Conservation (phyloP, 2,329 filamentous ascomycete genomes). For the Penicillium sp. region DNA sequence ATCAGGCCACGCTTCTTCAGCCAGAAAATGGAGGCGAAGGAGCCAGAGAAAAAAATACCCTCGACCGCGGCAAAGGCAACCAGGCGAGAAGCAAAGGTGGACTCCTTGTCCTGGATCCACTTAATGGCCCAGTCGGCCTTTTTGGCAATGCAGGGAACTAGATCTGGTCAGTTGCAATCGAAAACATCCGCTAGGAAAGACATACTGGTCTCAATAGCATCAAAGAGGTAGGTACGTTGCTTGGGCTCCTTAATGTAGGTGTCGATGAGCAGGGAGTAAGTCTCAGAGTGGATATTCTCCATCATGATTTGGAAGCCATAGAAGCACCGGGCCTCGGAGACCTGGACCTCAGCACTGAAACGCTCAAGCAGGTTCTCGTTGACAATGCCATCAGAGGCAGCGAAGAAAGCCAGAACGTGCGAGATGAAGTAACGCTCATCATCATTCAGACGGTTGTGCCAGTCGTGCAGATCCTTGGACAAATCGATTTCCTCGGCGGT, state of each 20-base stretch:
- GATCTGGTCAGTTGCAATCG: slow-evolving; percentile 23
- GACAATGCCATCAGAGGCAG: slow-evolving; percentile 96
- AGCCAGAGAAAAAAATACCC: slow-evolving; percentile 99
- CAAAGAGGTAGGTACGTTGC: slow-evolving; percentile 91
- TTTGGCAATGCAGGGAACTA: slow-evolving; percentile 91
- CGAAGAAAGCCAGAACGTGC: slow-evolving; percentile 97
- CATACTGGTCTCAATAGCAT: slow-evolving; percentile 95
- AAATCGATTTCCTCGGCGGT: slow-evolving; percentile 99
- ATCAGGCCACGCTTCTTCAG: slow-evolving; percentile 99
- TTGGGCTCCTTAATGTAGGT: slow-evolving; percentile 98
- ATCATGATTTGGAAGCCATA: slow-evolving; percentile 99
- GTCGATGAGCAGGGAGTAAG: slow-evolving; percentile 97
- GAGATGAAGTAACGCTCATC: slow-evolving; percentile 98
- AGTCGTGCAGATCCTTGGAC: slow-evolving; percentile 95
- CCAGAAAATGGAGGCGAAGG: slow-evolving; percentile 99
- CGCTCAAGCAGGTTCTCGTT: slow-evolving; percentile 99
- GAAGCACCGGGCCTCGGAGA: slow-evolving; percentile 97
- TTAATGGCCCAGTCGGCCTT: slow-evolving; percentile 97
- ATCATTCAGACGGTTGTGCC: slow-evolving; percentile 95
- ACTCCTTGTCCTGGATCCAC: slow-evolving; percentile 92
- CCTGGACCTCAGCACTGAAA: slow-evolving; percentile 93
- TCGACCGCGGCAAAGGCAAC: slow-evolving; percentile 97
- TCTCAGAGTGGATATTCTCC: slow-evolving; percentile 99
- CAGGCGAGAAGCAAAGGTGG: slow-evolving; percentile 89
- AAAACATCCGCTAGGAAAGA: slow-evolving; percentile 12